Conservation (phyloP, 345 rosid species). For the Tarenaya hassleriana region DNA sequence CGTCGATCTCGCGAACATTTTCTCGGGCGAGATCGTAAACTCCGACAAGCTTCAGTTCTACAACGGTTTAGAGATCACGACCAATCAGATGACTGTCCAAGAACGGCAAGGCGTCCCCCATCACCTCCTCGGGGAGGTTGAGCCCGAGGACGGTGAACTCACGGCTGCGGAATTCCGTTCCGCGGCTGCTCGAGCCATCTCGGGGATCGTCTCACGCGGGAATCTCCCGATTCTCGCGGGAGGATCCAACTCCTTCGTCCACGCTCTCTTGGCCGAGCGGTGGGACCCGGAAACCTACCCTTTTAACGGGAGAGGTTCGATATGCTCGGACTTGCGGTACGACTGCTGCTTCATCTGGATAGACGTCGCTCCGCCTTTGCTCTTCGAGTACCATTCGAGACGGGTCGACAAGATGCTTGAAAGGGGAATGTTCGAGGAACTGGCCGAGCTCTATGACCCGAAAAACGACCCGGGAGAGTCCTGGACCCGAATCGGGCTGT, state of each 20-base stretch:
- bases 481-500: conserved; percentile 34
- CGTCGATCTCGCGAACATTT: conserved; percentile 50
- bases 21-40: conserved; percentile 53
- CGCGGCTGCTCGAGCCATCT: conserved; percentile 36
- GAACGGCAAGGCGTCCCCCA: conserved; percentile 56
- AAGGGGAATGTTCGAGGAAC: conserved; percentile 58
- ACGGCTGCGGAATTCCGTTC: conserved; percentile 39
- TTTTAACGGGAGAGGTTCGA: conserved; percentile 10
- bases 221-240: conserved; percentile 59
- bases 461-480: conserved; percentile 21
- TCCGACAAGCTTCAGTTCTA: conserved; percentile 61
- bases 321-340: background rate
- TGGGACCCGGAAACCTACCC: conserved; percentile 26
- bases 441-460: conserved; percentile 38
- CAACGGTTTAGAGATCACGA: conserved; percentile 19
- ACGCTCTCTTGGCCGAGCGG: conserved; percentile 39
- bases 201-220: conserved; percentile 34
- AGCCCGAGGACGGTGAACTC: conserved; percentile 42
- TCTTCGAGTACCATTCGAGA: conserved; percentile 33
- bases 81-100: conserved; percentile 32
- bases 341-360: conserved; percentile 41
- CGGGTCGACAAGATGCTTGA: conserved; percentile 59
- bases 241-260: conserved; percentile 68
- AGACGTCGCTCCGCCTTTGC: conserved; percentile 48
- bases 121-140: conserved; percentile 47